Conservation (phyloP, 352 stramenopile species). For the Hyaloperonospora arabidopsidis region DNA sequence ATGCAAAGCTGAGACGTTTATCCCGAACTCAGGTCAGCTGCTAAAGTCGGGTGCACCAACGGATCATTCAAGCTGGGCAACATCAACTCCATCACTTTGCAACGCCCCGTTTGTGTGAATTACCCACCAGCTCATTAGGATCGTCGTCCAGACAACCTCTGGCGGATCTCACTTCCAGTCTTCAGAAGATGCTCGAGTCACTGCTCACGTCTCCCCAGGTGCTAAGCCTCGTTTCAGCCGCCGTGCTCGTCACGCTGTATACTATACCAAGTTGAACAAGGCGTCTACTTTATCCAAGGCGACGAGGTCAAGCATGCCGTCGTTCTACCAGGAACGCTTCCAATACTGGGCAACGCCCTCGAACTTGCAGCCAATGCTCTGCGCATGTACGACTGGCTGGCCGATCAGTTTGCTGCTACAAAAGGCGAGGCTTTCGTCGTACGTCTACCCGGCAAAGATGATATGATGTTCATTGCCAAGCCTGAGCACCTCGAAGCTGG, state of each 20-base stretch:
- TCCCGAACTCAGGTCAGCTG: too few relatives aligned
- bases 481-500: constrained; percentile 46
- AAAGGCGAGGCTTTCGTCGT: constrained; percentile 29
- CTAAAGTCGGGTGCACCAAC: too few relatives aligned
- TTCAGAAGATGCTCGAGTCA: constrained; percentile 15
- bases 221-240: constrained; percentile 20
- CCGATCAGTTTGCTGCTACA: constrained; percentile 29
- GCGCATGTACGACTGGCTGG: constrained; percentile 40
- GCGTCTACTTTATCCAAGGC: constrained; percentile 11
- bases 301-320: constrained; percentile 22
- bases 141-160: too few relatives aligned
- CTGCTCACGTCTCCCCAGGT: constrained; percentile 23
- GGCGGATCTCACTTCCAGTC: not conserved
- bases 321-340: constrained; percentile 27
- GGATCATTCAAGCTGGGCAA: too few relatives aligned
- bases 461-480: constrained; percentile 38
- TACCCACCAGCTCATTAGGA: too few relatives aligned
- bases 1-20: too few relatives aligned
- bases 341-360: constrained; percentile 38
- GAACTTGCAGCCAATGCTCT: constrained; percentile 27
- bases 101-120: too few relatives aligned
- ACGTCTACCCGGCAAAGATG: constrained; percentile 32
- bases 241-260: constrained; percentile 22
- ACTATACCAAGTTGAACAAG: constrained; percentile 16
- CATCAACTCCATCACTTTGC: too few relatives aligned